phyloP scores from a whole-genome alignment of 225 moss, liverwort and hornwort genomes.

The Sphagnum contortum region DNA sequence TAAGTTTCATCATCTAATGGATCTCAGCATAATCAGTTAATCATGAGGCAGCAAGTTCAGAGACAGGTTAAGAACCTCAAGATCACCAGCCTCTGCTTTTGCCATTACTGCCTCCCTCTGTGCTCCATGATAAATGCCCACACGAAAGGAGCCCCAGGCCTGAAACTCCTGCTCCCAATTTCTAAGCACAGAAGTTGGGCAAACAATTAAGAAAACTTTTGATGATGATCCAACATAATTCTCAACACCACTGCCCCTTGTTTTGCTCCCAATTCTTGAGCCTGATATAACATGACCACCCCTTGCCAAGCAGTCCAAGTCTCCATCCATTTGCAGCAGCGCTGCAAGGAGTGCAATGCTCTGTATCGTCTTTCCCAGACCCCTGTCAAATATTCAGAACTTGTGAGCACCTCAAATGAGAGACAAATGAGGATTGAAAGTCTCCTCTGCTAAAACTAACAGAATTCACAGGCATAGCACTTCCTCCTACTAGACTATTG shows the following conservation, averaged over 20 bases:
- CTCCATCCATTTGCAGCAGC: slow-evolving; percentile 50
- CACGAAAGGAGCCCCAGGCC: slow-evolving; percentile 76
- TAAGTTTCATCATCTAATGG: too few relatives aligned
- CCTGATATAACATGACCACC: not conserved
- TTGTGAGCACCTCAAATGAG: too few relatives aligned
- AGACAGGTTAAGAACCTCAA: slow-evolving; percentile 38
- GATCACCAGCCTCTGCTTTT: slow-evolving; percentile 32
- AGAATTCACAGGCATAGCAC: too few relatives aligned
- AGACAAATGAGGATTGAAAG: too few relatives aligned
- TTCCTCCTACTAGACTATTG: too few relatives aligned
- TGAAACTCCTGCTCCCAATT: slow-evolving; percentile 95
- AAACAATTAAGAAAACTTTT: slow-evolving; percentile 66
- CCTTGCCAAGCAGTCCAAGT: slow-evolving; percentile 1
- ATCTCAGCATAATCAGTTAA: too few relatives aligned
- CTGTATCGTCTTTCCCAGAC: slow-evolving; percentile 92
- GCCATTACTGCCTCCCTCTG: slow-evolving; percentile 56
- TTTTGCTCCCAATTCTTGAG: slow-evolving; percentile 10
- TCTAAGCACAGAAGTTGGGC: slow-evolving; percentile 86
- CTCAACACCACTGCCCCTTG: not conserved
- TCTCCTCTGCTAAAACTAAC: too few relatives aligned
- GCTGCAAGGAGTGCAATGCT: slow-evolving; percentile 85
- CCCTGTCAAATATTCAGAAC: slow-evolving; percentile 36
- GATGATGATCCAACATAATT: slow-evolving; percentile 6
- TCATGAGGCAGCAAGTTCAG: too few relatives aligned
- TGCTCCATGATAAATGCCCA: slow-evolving; percentile 73